phyloP scores from a whole-genome alignment of 441 rosid genomes.

The Euphorbia celastroides region DNA sequence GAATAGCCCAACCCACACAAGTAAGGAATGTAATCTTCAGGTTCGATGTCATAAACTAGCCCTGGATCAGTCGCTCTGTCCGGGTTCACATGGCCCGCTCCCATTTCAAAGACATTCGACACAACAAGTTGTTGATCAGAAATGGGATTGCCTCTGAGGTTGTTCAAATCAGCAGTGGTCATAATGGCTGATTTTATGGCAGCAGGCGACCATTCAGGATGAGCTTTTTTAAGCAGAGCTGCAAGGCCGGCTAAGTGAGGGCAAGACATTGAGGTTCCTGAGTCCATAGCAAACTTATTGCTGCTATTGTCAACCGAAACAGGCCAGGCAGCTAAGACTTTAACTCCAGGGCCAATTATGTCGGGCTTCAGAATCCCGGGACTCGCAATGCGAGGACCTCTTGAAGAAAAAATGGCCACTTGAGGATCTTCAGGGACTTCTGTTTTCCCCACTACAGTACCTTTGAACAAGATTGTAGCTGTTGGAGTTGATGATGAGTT shows the following conservation, averaged over 20 bases:
- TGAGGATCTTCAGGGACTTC: slow-evolving; percentile 19
- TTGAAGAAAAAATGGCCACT: slow-evolving; percentile 28
- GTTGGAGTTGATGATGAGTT: slow-evolving; percentile 18
- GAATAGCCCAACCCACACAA: slow-evolving; percentile 42
- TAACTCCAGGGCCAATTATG: slow-evolving; percentile 21
- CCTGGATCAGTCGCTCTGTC: slow-evolving; percentile 34
- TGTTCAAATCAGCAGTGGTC: slow-evolving; percentile 25
- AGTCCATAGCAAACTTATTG: slow-evolving; percentile 26
- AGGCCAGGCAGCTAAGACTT: slow-evolving; percentile 30
- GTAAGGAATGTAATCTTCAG: slow-evolving; percentile 44
- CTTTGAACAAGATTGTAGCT: slow-evolving; percentile 29
- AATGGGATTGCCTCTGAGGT: slow-evolving; percentile 29
- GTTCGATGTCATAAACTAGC: slow-evolving; percentile 37
- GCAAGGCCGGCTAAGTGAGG: slow-evolving; percentile 57
- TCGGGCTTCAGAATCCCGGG: slow-evolving; percentile 28
- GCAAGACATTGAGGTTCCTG: slow-evolving; percentile 64
- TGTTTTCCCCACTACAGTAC: slow-evolving; percentile 24
- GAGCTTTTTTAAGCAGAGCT: slow-evolving; percentile 38
- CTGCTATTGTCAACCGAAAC: slow-evolving; percentile 20
- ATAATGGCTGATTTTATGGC: slow-evolving; percentile 32
- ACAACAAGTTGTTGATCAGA: slow-evolving; percentile 27
- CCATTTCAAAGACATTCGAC: slow-evolving; percentile 39
- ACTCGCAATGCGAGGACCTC: slow-evolving; percentile 28
- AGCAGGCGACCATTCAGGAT: slow-evolving; percentile 35
- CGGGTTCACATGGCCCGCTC: slow-evolving; percentile 49